Base-by-base conservation (phyloP, 768 basidiomycete genomes). In the Boletus fagicola region DNA sequence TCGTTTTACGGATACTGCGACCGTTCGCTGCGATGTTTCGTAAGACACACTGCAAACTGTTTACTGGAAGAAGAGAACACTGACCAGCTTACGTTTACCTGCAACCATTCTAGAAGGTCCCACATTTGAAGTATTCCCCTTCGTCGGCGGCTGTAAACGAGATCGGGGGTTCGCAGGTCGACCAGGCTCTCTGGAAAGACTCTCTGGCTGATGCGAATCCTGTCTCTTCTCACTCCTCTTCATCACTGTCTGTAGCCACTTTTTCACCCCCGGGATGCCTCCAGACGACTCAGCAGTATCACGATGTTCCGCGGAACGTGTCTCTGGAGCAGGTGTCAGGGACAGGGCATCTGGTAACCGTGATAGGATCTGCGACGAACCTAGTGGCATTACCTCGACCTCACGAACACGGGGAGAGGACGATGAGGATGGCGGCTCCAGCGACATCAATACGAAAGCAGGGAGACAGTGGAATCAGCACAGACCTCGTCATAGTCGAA, bases 401-500 rank as follows among this genome's bases (percentile, higher is more conserved):
- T 39, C 55, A 15, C 8, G 35, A 18, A 9, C 16, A 31, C 24
- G 16, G 33, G 16, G 2, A 22, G 42, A 56, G 12, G 52, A 45
- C 3, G 3, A 9, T 1, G 7, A 28, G 10, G 51, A 44, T 3
- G 28, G 35, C 24, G 30, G 18, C 55, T 55, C 8, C 16, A 24
- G 33, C 20, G 7, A 22, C 11, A 28, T 55, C 43, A 45, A 6
- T n/a, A 39, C 30, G 12, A 35, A 31, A 2, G 11, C 10, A 31
- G 9, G 0, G 13, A 4, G 18, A 24, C 7, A 10, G 15, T 24
- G 10, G 40, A 50, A 35, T 10, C 7, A n/a, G 10, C 28, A 35
- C 49, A 24, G 5, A 54, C 56, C 33, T 45, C 18, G 1, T 45
- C 52, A 16, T 22, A 56, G 43, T 57, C 35, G 22, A 54, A 56